Evolutionary conservation across 768 basidiomycete genomes (phyloP).

Genomic region (Podaxis sp.): DNA sequence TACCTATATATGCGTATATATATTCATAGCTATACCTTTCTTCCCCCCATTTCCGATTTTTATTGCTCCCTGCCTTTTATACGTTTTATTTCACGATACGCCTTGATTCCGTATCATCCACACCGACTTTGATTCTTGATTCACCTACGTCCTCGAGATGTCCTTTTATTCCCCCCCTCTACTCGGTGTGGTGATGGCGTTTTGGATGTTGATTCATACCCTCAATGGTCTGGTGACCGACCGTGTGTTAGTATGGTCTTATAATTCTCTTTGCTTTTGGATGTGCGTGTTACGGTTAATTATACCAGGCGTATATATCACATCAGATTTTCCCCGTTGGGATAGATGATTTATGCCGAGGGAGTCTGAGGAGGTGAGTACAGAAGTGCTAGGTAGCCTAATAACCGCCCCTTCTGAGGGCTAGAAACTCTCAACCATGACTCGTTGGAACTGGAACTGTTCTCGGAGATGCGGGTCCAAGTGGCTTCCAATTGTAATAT

Average conservation of each 20-base stretch:
- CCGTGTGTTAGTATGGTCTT: not conserved
- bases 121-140: not conserved
- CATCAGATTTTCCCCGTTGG: not conserved
- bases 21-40: not conserved
- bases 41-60: not conserved
- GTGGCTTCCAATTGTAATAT: no score
- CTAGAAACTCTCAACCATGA: no score
- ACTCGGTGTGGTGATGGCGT: not conserved
- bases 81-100: no score
- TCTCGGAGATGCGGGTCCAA: no score
- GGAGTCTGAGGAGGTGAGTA: no score
- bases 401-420: no score
- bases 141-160: not conserved
- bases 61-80: no score
- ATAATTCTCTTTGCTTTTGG: not conserved
- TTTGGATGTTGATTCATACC: not conserved
- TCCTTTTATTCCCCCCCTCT: not conserved
- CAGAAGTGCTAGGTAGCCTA: no score
- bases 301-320: conserved; percentile 4
- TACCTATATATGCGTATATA: not conserved
- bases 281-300: not conserved
- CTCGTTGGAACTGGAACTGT: no score
- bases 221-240: not conserved
- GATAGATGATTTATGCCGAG: no score
- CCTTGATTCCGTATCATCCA: not conserved